A percentile compares a stretch with the other conserved stretches of the same genome.
Conservation (phyloP, 805 yeast species). For the Saccharomyces kudriavzevii region DNA sequence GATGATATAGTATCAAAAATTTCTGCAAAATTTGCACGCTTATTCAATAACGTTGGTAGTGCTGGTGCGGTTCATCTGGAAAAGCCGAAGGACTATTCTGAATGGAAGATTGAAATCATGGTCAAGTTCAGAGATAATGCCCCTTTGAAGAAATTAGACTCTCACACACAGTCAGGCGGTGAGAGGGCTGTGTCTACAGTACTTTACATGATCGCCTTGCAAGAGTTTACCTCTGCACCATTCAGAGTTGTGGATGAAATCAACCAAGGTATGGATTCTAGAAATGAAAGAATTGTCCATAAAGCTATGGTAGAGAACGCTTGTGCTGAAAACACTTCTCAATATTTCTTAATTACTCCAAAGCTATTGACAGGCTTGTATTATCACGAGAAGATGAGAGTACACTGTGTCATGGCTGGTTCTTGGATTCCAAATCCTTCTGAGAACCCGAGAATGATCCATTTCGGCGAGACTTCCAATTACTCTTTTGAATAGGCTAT, state of each 20-base stretch:
- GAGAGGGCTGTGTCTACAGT: slow-evolving; percentile 95
- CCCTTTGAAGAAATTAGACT: slow-evolving; percentile 60
- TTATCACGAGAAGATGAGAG: slow-evolving; percentile 71
- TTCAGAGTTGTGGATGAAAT: slow-evolving; percentile 95
- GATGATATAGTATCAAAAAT: slow-evolving; percentile 45
- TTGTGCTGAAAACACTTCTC: slow-evolving; percentile 56
- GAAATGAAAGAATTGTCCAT: slow-evolving; percentile 82
- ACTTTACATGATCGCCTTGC: slow-evolving; percentile 80
- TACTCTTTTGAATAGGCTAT: slow-evolving; percentile 13
- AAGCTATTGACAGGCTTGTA: slow-evolving; percentile 71
- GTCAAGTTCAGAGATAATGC: slow-evolving; percentile 81
- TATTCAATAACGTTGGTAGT: slow-evolving; percentile 71
- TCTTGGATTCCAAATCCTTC: slow-evolving; percentile 37
- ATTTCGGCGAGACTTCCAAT: slow-evolving; percentile 32
- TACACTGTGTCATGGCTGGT: slow-evolving; percentile 74
- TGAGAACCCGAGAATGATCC: slow-evolving; percentile 24
- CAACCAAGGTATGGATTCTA: slow-evolving; percentile 97
- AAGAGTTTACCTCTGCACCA: slow-evolving; percentile 81
- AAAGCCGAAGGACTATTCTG: slow-evolving; percentile 40
- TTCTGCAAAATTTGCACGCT: slow-evolving; percentile 54
- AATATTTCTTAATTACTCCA: slow-evolving; percentile 89
- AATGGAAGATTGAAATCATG: slow-evolving; percentile 78
- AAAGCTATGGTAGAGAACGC: slow-evolving; percentile 78
- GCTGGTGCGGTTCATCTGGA: slow-evolving; percentile 70
- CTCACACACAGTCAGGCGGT: slow-evolving; percentile 95